Conservation (phyloP, 768 basidiomycete species). For the Russula emetica region DNA sequence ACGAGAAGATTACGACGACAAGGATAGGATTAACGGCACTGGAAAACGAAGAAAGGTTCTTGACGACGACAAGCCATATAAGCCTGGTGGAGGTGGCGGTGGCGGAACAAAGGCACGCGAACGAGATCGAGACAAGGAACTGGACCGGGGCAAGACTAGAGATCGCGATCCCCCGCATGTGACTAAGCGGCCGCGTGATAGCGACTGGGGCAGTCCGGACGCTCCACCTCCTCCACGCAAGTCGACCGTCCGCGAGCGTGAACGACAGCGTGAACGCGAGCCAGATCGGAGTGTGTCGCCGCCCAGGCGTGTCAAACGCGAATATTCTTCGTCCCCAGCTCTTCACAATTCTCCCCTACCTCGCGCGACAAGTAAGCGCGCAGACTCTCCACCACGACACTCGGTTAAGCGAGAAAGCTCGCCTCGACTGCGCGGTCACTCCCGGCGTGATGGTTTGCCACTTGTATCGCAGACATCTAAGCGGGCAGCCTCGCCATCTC, state of each 20-base stretch:
- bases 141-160: slow-evolving; percentile 19
- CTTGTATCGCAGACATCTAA: slow-evolving; percentile 32
- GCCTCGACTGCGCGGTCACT: slow-evolving; percentile 23
- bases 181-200: slow-evolving; percentile 45
- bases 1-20: slow-evolving; percentile 29
- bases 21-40: slow-evolving; percentile 18
- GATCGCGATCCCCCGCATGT: slow-evolving; percentile 23
- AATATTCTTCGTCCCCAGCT: slow-evolving; percentile 31
- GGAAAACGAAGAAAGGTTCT: slow-evolving; percentile 24
- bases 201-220: slow-evolving; percentile 32
- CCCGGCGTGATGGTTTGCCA: slow-evolving; percentile 17
- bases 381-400: slow-evolving; percentile 9
- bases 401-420: slow-evolving; percentile 19
- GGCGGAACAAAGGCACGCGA: slow-evolving; percentile 23
- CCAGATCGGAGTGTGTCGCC: slow-evolving; percentile 20
- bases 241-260: slow-evolving; percentile 15
- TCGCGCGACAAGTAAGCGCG: slow-evolving; percentile 17
- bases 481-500: slow-evolving; percentile 36
- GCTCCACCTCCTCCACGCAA: background rate
- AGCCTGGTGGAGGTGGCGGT: slow-evolving; percentile 19
- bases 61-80: slow-evolving; percentile 26
- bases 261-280: slow-evolving; percentile 24
- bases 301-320: slow-evolving; percentile 19
- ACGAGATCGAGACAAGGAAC: slow-evolving; percentile 26
- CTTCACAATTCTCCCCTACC: slow-evolving; percentile 24